Evolutionary conservation across 2,329 filamentous ascomycete species (phyloP), one percentile per base, ranked within the genome.

Genomic region (Huntiella savannae): DNA sequence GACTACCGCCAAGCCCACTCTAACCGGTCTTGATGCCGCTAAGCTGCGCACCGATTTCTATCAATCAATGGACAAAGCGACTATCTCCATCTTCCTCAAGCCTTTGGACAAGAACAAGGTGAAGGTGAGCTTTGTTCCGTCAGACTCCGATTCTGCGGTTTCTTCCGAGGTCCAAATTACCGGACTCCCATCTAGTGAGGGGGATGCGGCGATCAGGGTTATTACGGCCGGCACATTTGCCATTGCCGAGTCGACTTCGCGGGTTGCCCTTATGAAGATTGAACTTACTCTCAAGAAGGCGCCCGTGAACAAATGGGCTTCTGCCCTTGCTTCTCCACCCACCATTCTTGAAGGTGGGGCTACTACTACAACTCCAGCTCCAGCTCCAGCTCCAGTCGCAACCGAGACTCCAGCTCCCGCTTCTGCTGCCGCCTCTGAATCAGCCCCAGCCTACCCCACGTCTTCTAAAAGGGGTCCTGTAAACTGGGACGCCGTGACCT

Each of bases 401-500:
- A 11, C 40, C 4, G 3, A 13, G 11, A n/a, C 13, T 33, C 10
- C 40, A 5, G 17, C 28, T 8, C 39, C 52, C 10, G n/a, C 45
- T 5, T n/a, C 36, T 4, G 12, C 36, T 28, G 33, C n/a, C 10
- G 32, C 47, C 22, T 8, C 46, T 12, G 8, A 41, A 10, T 49
- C 28, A 11, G 58, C 45, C 12, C 82, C 80, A 0, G 62, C 69
- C 0, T 95, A 96, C 58, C 88, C 91, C 1, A 88, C 86, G 0
- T 95, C 87, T 1, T 91, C 88, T 10, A 79, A 77, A 51, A 70
- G 64, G 1, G 88, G 87, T 0, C 75, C 82, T 3, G 94, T 93
- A 63, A 73, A 98, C 62, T 98, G 91, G 91, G 91, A 98, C 58
- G 82, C 77, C 51, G 57, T 95, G 2, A 76, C 55, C 0, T 60